Evolutionary conservation across 1,284 basidiomycete genomes (phyloP).

Genomic region (Ustilago shanxiensis): DNA sequence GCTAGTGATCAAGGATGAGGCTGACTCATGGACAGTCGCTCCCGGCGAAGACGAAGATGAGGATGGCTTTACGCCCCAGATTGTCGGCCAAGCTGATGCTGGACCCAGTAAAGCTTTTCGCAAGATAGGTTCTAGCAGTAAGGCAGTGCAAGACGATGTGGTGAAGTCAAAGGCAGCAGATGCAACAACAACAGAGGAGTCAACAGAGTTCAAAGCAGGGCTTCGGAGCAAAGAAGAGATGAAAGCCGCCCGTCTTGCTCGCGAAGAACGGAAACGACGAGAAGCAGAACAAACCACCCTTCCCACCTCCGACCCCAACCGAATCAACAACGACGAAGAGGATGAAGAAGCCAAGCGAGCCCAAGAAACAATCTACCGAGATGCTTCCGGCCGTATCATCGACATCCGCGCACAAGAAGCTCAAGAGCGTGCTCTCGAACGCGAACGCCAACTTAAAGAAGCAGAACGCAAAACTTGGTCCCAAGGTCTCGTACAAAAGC

Average conservation of each 20-base stretch:
- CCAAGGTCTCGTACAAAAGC: constrained; percentile 81
- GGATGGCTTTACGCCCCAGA: constrained; percentile 39
- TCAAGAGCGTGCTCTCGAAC: constrained; percentile 77
- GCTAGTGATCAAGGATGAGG: constrained; percentile 58
- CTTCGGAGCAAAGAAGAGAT: constrained; percentile 56
- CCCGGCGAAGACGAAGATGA: constrained; percentile 48
- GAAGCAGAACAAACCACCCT: constrained; percentile 5
- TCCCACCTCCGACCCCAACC: constrained; percentile 1
- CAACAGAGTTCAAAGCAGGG: constrained; percentile 42
- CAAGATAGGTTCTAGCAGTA: constrained; percentile 19
- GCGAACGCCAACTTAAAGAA: constrained; percentile 73
- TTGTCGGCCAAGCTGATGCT: constrained; percentile 16
- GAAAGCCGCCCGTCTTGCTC: constrained; percentile 44
- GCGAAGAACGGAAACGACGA: constrained; percentile 23
- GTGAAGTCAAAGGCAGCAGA: neutral
- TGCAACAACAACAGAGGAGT: constrained; percentile 1
- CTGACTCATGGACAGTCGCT: constrained; percentile 43
- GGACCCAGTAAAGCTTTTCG: constrained; percentile 30
- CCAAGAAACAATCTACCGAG: constrained; percentile 94
- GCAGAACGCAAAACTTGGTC: constrained; percentile 94
- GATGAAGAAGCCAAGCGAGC: constrained; percentile 69
- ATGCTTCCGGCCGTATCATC: constrained; percentile 86
- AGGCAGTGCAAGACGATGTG: neutral
- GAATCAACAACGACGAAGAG: constrained; percentile 35
- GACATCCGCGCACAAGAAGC: constrained; percentile 86